These are phyloP conservation scores for Sordaria brevicollis DNA, from an alignment of 495 filamentous ascomycete genomes.

Conservation along the genomic window DNA sequence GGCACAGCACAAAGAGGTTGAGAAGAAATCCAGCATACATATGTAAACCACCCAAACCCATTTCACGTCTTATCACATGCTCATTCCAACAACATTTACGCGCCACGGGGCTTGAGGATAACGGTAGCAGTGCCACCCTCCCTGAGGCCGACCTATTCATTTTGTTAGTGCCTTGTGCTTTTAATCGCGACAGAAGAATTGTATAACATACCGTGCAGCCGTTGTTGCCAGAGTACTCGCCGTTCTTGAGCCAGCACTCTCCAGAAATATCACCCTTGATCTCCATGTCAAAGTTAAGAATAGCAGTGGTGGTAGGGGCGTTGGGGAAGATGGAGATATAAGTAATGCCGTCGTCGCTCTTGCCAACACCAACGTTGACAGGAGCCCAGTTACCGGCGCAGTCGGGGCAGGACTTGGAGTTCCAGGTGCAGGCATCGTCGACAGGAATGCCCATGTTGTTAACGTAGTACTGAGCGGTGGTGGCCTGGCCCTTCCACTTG, in stretches of 20 bases:
- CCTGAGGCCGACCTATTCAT: slow-evolving; percentile 26
- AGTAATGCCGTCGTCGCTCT: slow-evolving; percentile 48
- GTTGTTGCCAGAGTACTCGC: slow-evolving; percentile 44
- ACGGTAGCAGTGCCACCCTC: slow-evolving; percentile 26
- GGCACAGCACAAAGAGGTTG: neutral
- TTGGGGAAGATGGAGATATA: slow-evolving; percentile 76
- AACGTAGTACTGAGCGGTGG: slow-evolving; percentile 94
- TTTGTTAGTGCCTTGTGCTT: slow-evolving; percentile 8
- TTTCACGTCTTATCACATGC: neutral
- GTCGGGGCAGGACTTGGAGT: slow-evolving; percentile 37
- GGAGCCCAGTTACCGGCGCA: slow-evolving; percentile 79
- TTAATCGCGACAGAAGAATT: neutral
- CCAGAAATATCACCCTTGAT: slow-evolving; percentile 55
- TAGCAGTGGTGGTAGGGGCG: slow-evolving; percentile 46
- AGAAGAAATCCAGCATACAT: neutral
- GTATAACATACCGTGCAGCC: slow-evolving; percentile 60
- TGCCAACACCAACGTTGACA: slow-evolving; percentile 75
- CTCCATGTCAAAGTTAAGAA: slow-evolving; percentile 64
- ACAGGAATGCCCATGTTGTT: slow-evolving; percentile 63
- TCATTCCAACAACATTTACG: neutral
- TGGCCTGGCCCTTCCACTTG: slow-evolving; percentile 58
- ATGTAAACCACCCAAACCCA: neutral
- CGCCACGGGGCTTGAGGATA: slow-evolving; percentile 15
- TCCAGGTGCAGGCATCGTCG: slow-evolving; percentile 72
- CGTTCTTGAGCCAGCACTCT: slow-evolving; percentile 61